Evolutionary conservation across 2,329 filamentous ascomycete genomes (phyloP), one percentile per base, ranked within the genome.

Genomic region (Fusarium drepaniforme): DNA sequence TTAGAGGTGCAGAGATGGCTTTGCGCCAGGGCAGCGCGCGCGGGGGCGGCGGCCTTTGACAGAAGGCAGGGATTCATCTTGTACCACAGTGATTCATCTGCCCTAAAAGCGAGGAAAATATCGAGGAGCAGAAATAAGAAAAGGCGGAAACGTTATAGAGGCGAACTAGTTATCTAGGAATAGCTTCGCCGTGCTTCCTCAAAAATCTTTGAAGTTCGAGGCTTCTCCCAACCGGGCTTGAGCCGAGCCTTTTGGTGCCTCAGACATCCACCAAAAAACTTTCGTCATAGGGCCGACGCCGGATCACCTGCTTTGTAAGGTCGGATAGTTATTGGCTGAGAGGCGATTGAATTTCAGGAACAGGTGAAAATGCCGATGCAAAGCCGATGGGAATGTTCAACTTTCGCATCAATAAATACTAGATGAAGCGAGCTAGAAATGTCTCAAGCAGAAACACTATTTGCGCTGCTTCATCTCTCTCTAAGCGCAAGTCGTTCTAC

Each of bases 51-150:
- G 59, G 85, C 84, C 81, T 87, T 89, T 71, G 83, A 83, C 70
- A 88, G 76, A 74, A 87, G 78, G 78, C 81, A 85, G 46, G 86
- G 82, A 78, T 87, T 88, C 87, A 89, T 88, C 51, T 74, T 83
- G 79, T 78, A 62, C 62, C 65, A 71, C 69, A 76, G 66, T 69
- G 68, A 77, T 76, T 79, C 81, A 82, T 83, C 71, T 77, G 75
- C 63, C 56, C 75, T 68, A 66, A 64, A 58, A 67, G 49, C 71
- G 37, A 72, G 44, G 66, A 66, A 67, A 46, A 73, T 74, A 64
- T 66, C 58, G 53, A 64, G 59, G 70, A 66, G 46, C 12, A 59
- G 51, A 46, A 71, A 70, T 38, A 33, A 63, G 53, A 72, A 68
- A 70, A 12, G 11, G 25, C 69, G 67, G 49, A 66, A 71, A 25